Evolutionary conservation across 2,329 filamentous ascomycete genomes (phyloP), one percentile per base, ranked within the genome.

Genomic region (Trichophyton verrucosum): DNA sequence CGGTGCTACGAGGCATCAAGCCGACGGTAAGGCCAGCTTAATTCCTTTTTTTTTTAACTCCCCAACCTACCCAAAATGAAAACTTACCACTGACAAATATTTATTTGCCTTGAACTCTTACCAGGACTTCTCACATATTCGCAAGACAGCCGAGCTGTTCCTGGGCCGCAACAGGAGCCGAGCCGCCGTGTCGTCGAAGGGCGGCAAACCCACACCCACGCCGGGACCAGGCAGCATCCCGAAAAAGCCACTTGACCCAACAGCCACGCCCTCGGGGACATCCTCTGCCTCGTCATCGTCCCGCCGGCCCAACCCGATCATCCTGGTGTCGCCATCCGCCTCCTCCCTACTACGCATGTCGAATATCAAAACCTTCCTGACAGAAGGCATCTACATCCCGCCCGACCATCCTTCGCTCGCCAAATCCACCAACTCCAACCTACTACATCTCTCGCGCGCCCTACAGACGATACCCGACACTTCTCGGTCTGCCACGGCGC

Each of bases 361-460:
- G 59, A 99, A 99, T 73, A 90, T 95, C 74, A 95, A 95, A 71
- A 86, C 88, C 33, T 97, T 99, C 80, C 87, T 99, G 65, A 87
- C 92, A 72, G 82, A 86, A 61, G 91, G 91, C 61, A 79, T 86
- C 65, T 99, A 92, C 76, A 80, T 86, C 4, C 89, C 90, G 0
- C 82, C 90, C 2, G 87, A 91, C 67, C 78, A 80, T 59, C 77
- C 79, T 72, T 77, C 80, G 7, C 77, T 83, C 58, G 78, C 83
- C 60, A 84, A 83, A 67, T 82, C 81, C 61, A 84, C 84, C 13
- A 81, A 84, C 27, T 81, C 86, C 51, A 91, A 88, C 67, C 91
- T 96, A 77, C 82, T 97, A 61, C 88, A 96, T 71, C 86, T 96
- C 65, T 86, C 85, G 63, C 91, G 94, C 51, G 76, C 82, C 17